Base-by-base conservation (phyloP, 768 basidiomycete species). In the Fistulinella prunicolor region DNA sequence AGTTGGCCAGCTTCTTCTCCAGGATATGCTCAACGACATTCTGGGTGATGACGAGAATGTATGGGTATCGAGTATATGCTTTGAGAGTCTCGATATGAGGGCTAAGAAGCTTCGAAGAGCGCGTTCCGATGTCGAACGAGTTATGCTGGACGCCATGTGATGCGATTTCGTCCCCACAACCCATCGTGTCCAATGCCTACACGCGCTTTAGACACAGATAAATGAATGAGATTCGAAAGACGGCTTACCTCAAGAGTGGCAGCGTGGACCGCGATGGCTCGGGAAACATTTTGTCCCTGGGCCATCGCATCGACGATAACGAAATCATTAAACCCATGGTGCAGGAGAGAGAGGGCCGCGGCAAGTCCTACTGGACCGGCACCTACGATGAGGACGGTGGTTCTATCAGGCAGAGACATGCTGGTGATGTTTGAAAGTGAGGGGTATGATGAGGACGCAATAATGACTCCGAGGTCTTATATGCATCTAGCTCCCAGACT, bases 351-450 rank as follows among this genome's bases (percentile, higher is more conserved):
- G 20, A 77, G 56, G 28, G 77, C 76, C 42, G 68, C 16, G 17
- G 35, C 63, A 41, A 78, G 69, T 9, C 77, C 77, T 1, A 66
- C 62, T n/a, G 77, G 77, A 10, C 77, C 77, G 13, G 73, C 73
- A 22, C 75, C 77, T 16, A 78, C 71, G 34, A 79, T 66, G 42
- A 78, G 69, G 39, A 78, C 59, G 24, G 69, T 70, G 6, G 73
- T 71, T 39, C 50, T 55, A 9, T 52, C 39, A 1, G 72, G 71
- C 17, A 71, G 54, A 21, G 66, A 54, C 42, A 34, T 43, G 13
- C 13, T 10, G 26, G 26, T 10, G 10, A 28, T 10, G 26, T 10
- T 28, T 28, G 26, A 28, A 10, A 28, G 10, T 32, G 30, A 32
- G 13, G 13, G 4, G 30, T 32, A 12, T 32, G 30, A 32, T 32